These are phyloP conservation scores for Coemansia furcata DNA, from an alignment of 192 early-diverging fungal genomes.

Conservation along the genomic window DNA sequence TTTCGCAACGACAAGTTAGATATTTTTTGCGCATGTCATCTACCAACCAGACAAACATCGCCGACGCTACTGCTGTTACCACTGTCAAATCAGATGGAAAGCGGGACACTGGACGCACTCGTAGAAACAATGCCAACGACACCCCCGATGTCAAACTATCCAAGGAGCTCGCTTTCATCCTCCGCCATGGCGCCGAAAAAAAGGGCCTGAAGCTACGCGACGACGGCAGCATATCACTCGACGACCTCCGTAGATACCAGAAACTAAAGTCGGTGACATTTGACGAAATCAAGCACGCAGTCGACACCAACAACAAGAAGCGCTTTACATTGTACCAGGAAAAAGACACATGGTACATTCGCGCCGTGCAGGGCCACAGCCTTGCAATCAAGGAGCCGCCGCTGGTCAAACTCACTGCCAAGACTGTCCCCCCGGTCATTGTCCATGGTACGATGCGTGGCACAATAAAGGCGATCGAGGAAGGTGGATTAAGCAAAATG, in stretches of 20 bases:
- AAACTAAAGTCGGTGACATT: slow-evolving; percentile 62
- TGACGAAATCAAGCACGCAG: slow-evolving; percentile 63
- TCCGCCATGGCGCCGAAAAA: slow-evolving; percentile 81
- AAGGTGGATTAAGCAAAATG: slow-evolving; percentile 73
- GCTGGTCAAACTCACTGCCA: slow-evolving; percentile 26
- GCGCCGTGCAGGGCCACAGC: slow-evolving; percentile 88
- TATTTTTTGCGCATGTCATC: background rate
- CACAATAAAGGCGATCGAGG: slow-evolving; percentile 38
- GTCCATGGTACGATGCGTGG: slow-evolving; percentile 33
- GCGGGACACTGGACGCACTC: background rate
- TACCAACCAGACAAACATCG: background rate
- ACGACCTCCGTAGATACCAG: slow-evolving; percentile 59
- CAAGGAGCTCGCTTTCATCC: slow-evolving; percentile 76
- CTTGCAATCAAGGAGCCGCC: slow-evolving; percentile 45
- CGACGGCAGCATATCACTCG: slow-evolving; percentile 74
- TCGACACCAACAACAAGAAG: slow-evolving; percentile 80
- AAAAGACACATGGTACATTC: slow-evolving; percentile 57
- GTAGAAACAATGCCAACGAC: slow-evolving; percentile 10
- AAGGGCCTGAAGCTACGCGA: slow-evolving; percentile 68
- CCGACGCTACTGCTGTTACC: background rate
- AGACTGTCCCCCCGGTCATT: slow-evolving; percentile 25
- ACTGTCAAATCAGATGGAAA: background rate
- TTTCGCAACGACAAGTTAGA: background rate
- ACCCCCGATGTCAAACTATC: slow-evolving; percentile 59
- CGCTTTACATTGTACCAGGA: slow-evolving; percentile 63